phyloP scores from a whole-genome alignment of 2,329 filamentous ascomycete species.

The Drechslerella dactyloides region DNA sequence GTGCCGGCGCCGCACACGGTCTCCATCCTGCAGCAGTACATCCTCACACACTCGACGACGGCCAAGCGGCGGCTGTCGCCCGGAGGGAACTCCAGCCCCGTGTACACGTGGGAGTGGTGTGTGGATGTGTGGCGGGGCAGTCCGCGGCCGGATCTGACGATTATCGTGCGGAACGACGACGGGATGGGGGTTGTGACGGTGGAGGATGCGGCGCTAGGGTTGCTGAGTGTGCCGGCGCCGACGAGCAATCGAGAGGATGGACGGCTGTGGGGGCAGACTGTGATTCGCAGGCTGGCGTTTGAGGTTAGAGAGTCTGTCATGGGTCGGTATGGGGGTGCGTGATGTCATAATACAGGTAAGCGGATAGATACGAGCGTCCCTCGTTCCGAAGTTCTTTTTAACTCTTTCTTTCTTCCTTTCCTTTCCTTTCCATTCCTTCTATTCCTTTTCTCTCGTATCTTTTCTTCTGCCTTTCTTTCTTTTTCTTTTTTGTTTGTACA shows the following conservation, averaged over 20 bases:
- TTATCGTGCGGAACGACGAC: conserved; percentile 66
- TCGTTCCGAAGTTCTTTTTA: conserved; percentile 9
- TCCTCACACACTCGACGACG: conserved; percentile 76
- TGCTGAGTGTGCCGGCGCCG: conserved; percentile 64
- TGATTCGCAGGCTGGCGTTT: conserved; percentile 35
- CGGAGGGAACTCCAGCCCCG: conserved; percentile 62
- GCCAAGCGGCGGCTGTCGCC: conserved; percentile 73
- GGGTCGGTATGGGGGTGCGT: conserved; percentile 17
- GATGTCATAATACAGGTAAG: not conserved
- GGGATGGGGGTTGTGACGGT: conserved; percentile 58
- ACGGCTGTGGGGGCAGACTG: conserved; percentile 58
- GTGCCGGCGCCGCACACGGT: conserved; percentile 24
- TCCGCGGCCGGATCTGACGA: conserved; percentile 77
- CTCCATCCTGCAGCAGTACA: conserved; percentile 66
- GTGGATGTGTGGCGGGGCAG: conserved; percentile 90
- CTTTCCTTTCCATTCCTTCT: conserved; percentile 12
- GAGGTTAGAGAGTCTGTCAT: conserved; percentile 30
- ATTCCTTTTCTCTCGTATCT: not conserved
- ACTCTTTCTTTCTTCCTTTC: not conserved
- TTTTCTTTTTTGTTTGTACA: not conserved
- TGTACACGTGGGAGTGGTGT: conserved; percentile 98
- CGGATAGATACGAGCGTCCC: conserved; percentile 1
- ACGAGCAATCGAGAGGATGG: conserved; percentile 59
- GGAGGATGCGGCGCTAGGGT: conserved; percentile 64
- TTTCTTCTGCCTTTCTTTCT: not conserved